Conservation (phyloP, 106 monocot genomes). For the Triglochin maritima region DNA sequence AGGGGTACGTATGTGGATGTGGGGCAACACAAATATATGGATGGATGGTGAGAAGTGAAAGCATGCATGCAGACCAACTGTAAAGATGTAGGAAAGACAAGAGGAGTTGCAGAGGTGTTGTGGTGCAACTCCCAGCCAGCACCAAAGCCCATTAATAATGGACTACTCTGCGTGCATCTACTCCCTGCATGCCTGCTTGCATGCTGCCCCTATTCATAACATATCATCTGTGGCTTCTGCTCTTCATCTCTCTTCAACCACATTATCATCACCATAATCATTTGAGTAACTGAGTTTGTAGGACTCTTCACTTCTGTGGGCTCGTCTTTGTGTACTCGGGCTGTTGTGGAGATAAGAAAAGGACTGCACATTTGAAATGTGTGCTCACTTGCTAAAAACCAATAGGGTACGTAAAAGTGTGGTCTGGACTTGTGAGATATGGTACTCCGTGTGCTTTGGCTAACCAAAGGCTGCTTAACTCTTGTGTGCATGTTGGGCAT, state of each 20-base stretch:
- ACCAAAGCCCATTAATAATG: not conserved
- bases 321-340: no score
- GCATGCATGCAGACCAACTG: slow-evolving; percentile 5
- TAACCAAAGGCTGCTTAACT: no score
- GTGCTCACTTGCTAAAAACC: no score
- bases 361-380: no score
- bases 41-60: not conserved
- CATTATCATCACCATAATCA: no score
- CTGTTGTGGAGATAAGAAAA: no score
- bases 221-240: not conserved
- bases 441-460: no score
- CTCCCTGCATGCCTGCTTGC: not conserved
- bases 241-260: not conserved
- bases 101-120: not conserved
- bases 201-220: not conserved
- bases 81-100: not conserved
- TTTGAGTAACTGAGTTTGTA: no score
- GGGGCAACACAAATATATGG: not conserved
- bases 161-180: not conserved
- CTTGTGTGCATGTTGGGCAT: no score
- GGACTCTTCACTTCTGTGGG: no score
- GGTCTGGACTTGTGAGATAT: no score
- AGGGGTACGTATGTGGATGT: not conserved
- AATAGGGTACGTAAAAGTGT: no score
- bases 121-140: not conserved